phyloP scores from a whole-genome alignment of 2,329 filamentous ascomycete species.

The Aspergillus tubingensis region DNA sequence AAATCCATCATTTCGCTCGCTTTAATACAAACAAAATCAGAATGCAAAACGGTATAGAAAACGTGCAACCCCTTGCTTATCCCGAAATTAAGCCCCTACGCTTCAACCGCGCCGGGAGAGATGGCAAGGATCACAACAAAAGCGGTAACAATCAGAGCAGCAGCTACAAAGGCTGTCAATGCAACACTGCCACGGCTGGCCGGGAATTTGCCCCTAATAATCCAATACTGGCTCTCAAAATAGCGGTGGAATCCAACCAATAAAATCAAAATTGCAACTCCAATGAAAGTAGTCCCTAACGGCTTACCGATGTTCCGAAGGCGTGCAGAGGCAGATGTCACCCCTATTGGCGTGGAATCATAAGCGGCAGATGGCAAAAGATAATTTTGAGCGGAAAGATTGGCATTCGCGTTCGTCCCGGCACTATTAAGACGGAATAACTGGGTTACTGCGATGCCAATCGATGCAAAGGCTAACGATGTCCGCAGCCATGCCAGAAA shows the following conservation, averaged over 20 bases:
- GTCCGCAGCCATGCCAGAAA: slow-evolving; percentile 69
- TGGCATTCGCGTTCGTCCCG: slow-evolving; percentile 7
- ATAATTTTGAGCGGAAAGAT: slow-evolving; percentile 15
- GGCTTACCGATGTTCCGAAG: slow-evolving; percentile 60
- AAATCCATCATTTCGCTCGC: too few species aligned
- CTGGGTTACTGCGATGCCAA: slow-evolving; percentile 67
- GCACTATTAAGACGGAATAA: slow-evolving; percentile 65
- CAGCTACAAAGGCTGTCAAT: slow-evolving; percentile 58
- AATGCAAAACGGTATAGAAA: too few species aligned
- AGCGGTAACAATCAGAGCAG: slow-evolving; percentile 59
- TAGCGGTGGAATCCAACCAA: slow-evolving; percentile 66
- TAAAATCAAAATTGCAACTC: slow-evolving; percentile 61
- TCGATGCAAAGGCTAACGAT: slow-evolving; percentile 65
- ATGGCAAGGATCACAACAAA: slow-evolving; percentile 62
- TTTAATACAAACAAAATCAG: too few species aligned
- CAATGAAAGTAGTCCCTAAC: slow-evolving; percentile 66
- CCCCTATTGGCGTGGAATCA: slow-evolving; percentile 20
- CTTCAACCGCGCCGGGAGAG: slow-evolving; percentile 45
- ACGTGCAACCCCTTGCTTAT: too few species aligned
- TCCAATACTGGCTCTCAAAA: slow-evolving; percentile 68
- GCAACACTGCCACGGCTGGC: slow-evolving; percentile 64
- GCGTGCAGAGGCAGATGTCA: slow-evolving; percentile 20
- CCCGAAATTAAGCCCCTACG: slow-evolving; percentile 11
- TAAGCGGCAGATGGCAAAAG: slow-evolving; percentile 23
- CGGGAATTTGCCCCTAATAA: slow-evolving; percentile 66